These are phyloP conservation scores for Globisporangium lucens DNA, from an alignment of 352 stramenopile species.

Conservation along the genomic window DNA sequence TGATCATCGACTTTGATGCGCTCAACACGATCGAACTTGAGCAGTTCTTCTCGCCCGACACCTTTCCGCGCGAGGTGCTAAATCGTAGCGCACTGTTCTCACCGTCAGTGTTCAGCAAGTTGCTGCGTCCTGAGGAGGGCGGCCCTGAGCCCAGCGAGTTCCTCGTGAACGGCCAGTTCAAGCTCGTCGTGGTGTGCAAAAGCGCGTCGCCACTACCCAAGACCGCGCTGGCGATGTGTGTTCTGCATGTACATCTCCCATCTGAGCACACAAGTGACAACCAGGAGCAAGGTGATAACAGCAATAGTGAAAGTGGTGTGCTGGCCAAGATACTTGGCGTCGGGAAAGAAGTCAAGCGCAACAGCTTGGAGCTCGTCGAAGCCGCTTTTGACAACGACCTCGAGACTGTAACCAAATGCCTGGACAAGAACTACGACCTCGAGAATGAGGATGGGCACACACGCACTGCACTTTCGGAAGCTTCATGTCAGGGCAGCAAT, in stretches of 20 bases:
- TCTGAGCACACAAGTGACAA: constrained; percentile 12
- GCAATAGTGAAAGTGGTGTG: constrained; percentile 13
- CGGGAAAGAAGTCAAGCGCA: constrained; percentile 58
- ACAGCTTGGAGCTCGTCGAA: constrained; percentile 83
- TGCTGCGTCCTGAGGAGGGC: constrained; percentile 43
- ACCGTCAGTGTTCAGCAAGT: constrained; percentile 49
- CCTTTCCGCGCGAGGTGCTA: constrained; percentile 75
- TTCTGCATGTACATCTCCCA: constrained; percentile 43
- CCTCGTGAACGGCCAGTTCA: constrained; percentile 83
- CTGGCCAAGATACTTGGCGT: constrained; percentile 57
- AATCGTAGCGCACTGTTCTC: constrained; percentile 63
- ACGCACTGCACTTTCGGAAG: constrained; percentile 86
- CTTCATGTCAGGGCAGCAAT: constrained; percentile 78
- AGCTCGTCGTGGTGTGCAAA: constrained; percentile 74
- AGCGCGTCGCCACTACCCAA: constrained; percentile 35
- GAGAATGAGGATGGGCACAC: constrained; percentile 83
- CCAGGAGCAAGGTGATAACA: constrained; percentile 6
- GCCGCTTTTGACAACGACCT: constrained; percentile 88
- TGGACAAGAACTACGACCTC: constrained; percentile 88
- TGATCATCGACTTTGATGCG: constrained; percentile 79
- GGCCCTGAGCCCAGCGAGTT: constrained; percentile 61
- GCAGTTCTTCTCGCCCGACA: constrained; percentile 61
- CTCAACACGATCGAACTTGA: constrained; percentile 68
- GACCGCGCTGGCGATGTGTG: constrained; percentile 64
- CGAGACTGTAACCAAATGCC: constrained; percentile 50